Evolutionary conservation across 192 early-diverging fungal species (phyloP).

Genomic region (Umbelopsis ramanniana): DNA sequence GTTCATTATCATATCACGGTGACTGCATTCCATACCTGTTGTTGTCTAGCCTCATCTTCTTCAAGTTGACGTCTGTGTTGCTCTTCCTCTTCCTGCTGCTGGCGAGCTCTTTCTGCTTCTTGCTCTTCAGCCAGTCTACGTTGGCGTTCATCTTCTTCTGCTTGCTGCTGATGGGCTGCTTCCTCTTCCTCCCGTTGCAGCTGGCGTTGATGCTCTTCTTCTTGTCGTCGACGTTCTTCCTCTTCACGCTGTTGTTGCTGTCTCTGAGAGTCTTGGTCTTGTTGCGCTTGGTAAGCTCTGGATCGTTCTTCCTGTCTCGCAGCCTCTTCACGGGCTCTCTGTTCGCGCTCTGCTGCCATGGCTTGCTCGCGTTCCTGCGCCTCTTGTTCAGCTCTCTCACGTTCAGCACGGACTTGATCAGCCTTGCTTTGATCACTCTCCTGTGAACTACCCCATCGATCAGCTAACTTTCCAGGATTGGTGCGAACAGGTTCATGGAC

Average conservation of each 20-base stretch:
- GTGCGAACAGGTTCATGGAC: constrained; percentile 46
- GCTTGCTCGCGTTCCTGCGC: constrained; percentile 36
- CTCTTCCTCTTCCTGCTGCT: constrained; percentile 39
- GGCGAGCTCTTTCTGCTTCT: constrained; percentile 40
- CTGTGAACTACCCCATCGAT: constrained; percentile 29
- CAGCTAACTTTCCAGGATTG: constrained; percentile 36
- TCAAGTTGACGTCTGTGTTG: constrained; percentile 37
- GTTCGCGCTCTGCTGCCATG: constrained; percentile 15
- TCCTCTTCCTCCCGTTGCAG: constrained; percentile 23
- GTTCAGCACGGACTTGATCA: constrained; percentile 32
- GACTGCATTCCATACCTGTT: constrained; percentile 33
- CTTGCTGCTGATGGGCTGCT: constrained; percentile 29
- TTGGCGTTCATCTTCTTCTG: constrained; percentile 36
- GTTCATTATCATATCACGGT: too few species aligned
- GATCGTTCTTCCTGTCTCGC: constrained; percentile 23
- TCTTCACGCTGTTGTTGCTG: constrained; percentile 28
- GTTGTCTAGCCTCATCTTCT: constrained; percentile 46
- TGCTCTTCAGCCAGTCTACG: constrained; percentile 4
- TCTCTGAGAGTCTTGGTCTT: constrained; percentile 17
- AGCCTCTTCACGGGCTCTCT: constrained; percentile 22
- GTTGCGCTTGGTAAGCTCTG: constrained; percentile 29
- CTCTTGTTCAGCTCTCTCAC: constrained; percentile 36
- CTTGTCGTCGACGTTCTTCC: constrained; percentile 13
- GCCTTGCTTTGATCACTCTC: constrained; percentile 24
- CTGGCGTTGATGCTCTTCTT: constrained; percentile 34